Conservation (phyloP, 257 asterid species). For the Hygrophila difformis region DNA sequence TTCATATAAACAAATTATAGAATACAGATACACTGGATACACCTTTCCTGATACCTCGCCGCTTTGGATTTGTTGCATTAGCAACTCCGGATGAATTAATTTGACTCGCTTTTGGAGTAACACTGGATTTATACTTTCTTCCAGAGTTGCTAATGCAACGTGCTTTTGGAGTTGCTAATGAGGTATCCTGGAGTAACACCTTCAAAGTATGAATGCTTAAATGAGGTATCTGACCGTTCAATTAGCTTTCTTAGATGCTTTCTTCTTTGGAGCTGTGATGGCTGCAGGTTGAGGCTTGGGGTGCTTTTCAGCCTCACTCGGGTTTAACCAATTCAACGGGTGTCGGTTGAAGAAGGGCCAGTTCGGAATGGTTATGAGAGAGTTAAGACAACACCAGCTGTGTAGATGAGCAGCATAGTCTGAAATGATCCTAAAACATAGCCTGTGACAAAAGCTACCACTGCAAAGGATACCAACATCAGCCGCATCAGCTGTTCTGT, state of each 20-base stretch:
- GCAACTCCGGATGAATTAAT: too few species aligned
- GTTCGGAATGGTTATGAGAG: constrained; percentile 51
- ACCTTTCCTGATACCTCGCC: too few species aligned
- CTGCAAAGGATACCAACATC: constrained; percentile 45
- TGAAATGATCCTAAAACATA: constrained; percentile 56
- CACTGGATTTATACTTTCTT: too few species aligned
- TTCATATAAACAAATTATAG: too few species aligned
- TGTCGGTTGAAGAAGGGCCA: constrained; percentile 65
- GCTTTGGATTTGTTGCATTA: too few species aligned
- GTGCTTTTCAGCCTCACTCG: constrained; percentile 52
- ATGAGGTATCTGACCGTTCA: too few species aligned
- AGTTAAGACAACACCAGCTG: constrained; percentile 60
- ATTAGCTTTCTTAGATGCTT: constrained; percentile 44
- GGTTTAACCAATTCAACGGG: constrained; percentile 67
- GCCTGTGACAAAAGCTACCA: constrained; percentile 47
- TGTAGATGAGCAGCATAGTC: constrained; percentile 48
- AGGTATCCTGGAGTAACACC: too few species aligned
- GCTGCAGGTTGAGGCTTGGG: constrained; percentile 46
- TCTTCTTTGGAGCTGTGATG: constrained; percentile 45
- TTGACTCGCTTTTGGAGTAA: too few species aligned
- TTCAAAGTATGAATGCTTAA: too few species aligned
- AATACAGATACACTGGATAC: too few species aligned
- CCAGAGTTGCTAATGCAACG: too few species aligned
- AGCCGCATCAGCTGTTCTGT: constrained; percentile 75
- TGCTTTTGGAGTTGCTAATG: too few species aligned